phyloP scores from a whole-genome alignment of 257 asterid species.

The Salvia hispanica region DNA sequence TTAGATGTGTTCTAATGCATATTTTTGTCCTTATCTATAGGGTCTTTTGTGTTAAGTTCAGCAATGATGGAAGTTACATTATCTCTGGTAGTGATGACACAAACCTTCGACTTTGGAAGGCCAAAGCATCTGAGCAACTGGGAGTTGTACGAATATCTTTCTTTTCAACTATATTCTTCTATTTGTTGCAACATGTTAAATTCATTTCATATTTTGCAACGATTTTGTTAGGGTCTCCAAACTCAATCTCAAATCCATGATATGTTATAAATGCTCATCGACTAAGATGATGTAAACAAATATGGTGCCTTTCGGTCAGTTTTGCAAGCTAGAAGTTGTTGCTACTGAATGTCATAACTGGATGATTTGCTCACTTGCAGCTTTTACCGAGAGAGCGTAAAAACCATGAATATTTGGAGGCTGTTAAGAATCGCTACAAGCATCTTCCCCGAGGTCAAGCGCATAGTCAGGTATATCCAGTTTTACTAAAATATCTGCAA shows the following conservation, averaged over 20 bases:
- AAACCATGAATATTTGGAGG: slow-evolving; percentile 76
- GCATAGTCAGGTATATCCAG: slow-evolving; percentile 73
- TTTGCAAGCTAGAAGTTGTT: background rate
- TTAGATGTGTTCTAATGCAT: slow-evolving; percentile 29
- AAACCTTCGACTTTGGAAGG: slow-evolving; percentile 97
- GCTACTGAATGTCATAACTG: slow-evolving; percentile 18
- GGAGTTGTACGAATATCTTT: slow-evolving; percentile 77
- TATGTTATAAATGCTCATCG: background rate
- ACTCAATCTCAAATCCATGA: background rate
- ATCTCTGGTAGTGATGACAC: slow-evolving; percentile 97
- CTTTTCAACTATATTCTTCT: slow-evolving; percentile 15
- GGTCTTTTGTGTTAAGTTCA: slow-evolving; percentile 95
- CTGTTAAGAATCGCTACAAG: slow-evolving; percentile 88
- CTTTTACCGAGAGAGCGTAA: slow-evolving; percentile 90
- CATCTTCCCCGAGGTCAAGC: slow-evolving; percentile 88
- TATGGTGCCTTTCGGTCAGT: background rate
- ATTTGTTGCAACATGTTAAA: slow-evolving; percentile 1
- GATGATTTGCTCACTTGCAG: slow-evolving; percentile 41
- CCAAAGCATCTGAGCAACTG: slow-evolving; percentile 91
- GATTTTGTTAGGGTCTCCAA: too few species aligned
- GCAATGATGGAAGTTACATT: slow-evolving; percentile 78
- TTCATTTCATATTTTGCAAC: background rate
- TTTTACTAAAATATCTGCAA: background rate
- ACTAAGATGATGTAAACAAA: background rate
- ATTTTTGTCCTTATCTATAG: slow-evolving; percentile 42